phyloP scores from a whole-genome alignment of 2,329 filamentous ascomycete genomes.

The Microsporum audouinii region DNA sequence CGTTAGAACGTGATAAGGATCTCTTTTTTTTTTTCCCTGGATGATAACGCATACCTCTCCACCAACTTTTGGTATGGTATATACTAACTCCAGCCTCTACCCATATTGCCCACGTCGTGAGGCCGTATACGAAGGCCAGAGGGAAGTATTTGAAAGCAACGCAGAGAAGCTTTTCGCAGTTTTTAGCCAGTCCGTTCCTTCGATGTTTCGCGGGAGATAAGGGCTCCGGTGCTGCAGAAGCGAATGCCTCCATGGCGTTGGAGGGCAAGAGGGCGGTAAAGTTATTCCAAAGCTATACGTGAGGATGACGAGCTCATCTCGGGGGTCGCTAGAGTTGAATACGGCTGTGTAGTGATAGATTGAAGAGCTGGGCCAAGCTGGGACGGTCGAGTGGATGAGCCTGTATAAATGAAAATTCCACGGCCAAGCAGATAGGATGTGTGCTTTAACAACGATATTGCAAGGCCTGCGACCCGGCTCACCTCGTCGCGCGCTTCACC shows the following conservation, averaged over 20 bases:
- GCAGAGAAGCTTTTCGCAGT: conserved; percentile 74
- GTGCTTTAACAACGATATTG: too few species aligned
- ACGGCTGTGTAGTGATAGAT: background rate
- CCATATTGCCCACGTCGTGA: conserved; percentile 92
- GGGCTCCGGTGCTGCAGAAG: conserved; percentile 23
- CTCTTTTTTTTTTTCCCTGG: background rate
- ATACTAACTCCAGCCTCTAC: conserved; percentile 66
- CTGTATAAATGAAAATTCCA: too few species aligned
- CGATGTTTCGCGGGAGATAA: conserved; percentile 33
- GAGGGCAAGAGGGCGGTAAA: background rate
- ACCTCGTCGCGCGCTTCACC: background rate
- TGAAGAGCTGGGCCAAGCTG: background rate
- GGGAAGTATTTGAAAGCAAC: conserved; percentile 68
- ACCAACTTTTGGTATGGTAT: conserved; percentile 39
- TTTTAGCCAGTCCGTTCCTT: conserved; percentile 33
- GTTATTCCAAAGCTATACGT: background rate
- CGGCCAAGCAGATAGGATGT: too few species aligned
- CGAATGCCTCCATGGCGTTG: conserved; percentile 28
- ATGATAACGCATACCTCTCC: conserved; percentile 28
- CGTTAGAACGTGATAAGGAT: conserved; percentile 6
- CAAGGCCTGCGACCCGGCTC: background rate
- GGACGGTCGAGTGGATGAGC: background rate
- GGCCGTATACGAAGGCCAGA: conserved; percentile 73
- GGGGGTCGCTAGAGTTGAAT: background rate
- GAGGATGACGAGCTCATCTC: background rate